Base-by-base conservation (phyloP, 1,284 basidiomycete genomes). In the Austroboletus olivaceoglutinosus region DNA sequence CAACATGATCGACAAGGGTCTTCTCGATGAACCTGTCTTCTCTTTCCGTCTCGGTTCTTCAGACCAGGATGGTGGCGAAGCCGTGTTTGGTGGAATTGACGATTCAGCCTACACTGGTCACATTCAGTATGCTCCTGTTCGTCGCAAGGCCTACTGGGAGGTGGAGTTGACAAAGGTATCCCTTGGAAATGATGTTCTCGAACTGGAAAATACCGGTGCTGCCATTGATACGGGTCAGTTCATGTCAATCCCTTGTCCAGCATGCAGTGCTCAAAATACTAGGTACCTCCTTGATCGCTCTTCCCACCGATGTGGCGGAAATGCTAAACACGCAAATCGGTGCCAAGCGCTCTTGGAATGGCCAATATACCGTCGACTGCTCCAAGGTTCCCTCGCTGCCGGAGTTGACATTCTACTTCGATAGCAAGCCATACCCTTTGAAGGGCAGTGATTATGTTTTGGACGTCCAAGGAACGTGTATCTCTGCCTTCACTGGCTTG, bases 101-200 rank as follows among this genome's bases (percentile, higher is more conserved):
- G 55, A 75, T 25, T 64, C 63, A 34, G 89, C 91, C 48, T 98
- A 89, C 77, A 81, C 73, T 15, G 97, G 96, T 70, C 79, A 88
- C 68, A 81, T 99, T 55, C 69, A 73, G 39, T 99, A 98, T 65
- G 92, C 91, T 25, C 96, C 97, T 50, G 80, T 99, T 52, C 89
- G 95, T 64, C 85, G 94, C 65, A 94, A 92, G 79, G 97, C 94
- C 8, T 99, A 99, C 77, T 99, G 97, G 97, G 93, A 98, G 70
- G 93, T 98, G 51, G 93, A 95, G 70, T 85, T 99, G 23, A 80
- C 92, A 73, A 86, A 86, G 69, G 82, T 98, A 51, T 67, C 74
- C 7, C 94, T 98, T 54, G 95, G 93, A 50, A 80, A 87, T 45
- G 95, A 96, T 47, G 80, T 77, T 43, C 80, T 96, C 38, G 89